Evolutionary conservation across 2,329 filamentous ascomycete species (phyloP).

Genomic region (Chaetomiaceae sp.): DNA sequence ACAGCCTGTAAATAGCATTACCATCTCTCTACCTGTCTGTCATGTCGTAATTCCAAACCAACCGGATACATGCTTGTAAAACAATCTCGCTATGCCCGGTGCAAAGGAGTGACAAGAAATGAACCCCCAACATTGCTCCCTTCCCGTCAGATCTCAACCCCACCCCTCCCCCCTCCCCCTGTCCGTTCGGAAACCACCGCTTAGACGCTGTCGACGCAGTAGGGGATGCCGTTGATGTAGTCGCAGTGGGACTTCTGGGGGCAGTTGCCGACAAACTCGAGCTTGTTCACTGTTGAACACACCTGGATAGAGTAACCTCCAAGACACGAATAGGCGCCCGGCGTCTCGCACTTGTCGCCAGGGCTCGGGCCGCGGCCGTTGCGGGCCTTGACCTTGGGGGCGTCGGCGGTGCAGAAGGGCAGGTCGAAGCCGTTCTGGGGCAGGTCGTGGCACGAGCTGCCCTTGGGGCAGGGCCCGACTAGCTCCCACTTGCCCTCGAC

Average conservation of each 20-base stretch:
- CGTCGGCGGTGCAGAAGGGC: slow-evolving; percentile 23
- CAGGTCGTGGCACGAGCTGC: slow-evolving; percentile 23
- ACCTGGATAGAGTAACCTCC: slow-evolving; percentile 25
- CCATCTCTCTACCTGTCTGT: no score
- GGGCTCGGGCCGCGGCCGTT: slow-evolving; percentile 18
- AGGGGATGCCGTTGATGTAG: slow-evolving; percentile 23
- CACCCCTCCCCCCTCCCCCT: not conserved
- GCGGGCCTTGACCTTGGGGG: slow-evolving; percentile 7
- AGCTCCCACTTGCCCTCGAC: slow-evolving; percentile 21
- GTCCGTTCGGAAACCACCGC: not conserved
- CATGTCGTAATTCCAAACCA: no score
- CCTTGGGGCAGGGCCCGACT: slow-evolving; percentile 24
- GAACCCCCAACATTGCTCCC: no score
- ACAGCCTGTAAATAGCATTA: no score
- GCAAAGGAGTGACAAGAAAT: no score
- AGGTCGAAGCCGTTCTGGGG: slow-evolving; percentile 23
- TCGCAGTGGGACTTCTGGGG: slow-evolving; percentile 20
- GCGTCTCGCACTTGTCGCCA: slow-evolving; percentile 18
- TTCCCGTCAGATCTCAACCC: not conserved
- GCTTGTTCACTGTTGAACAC: slow-evolving; percentile 20
- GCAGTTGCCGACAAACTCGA: slow-evolving; percentile 22
- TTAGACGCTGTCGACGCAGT: slow-evolving; percentile 18
- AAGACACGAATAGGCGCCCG: slow-evolving; percentile 23
- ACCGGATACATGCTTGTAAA: not conserved
- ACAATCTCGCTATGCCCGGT: not conserved